A percentile compares a stretch with the other conserved stretches of the same genome.
Conservation (phyloP, 352 stramenopile species). For the Globisporangium paddicum region DNA sequence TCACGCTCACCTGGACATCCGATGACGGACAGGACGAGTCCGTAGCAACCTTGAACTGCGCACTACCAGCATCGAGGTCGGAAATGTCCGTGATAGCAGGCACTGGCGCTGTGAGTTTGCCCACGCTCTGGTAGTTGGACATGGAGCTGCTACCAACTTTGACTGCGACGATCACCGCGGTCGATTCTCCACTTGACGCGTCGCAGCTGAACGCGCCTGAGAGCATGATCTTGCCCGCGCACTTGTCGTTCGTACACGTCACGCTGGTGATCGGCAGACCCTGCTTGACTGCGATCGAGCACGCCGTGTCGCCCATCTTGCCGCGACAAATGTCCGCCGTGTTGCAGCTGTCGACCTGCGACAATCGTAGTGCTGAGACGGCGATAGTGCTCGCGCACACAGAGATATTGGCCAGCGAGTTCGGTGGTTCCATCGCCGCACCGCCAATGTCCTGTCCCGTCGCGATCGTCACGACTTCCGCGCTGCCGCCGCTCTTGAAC, state of each 20-base stretch:
- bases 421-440: conserved; percentile 19
- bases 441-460: conserved; percentile 30
- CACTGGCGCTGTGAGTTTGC: conserved; percentile 24
- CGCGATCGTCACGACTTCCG: conserved; percentile 43
- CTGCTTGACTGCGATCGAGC: conserved; percentile 34
- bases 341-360: conserved; percentile 48
- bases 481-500: conserved; percentile 29
- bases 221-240: conserved; percentile 44
- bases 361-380: conserved; percentile 52
- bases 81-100: conserved; percentile 28
- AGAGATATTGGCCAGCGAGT: conserved; percentile 19
- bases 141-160: conserved; percentile 41
- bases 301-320: conserved; percentile 33
- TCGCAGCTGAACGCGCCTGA: conserved; percentile 41
- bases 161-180: conserved; percentile 41
- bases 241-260: conserved; percentile 35
- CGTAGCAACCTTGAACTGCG: conserved; percentile 31
- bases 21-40: conserved; percentile 34
- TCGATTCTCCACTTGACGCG: conserved; percentile 22
- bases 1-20: conserved; percentile 31
- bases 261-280: conserved; percentile 31
- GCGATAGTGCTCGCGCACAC: conserved; percentile 43
- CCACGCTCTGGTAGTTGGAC: conserved; percentile 45
- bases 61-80: conserved; percentile 27
- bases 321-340: conserved; percentile 51